Percentiles rank a stretch among this genome's conserved stretches.
These are phyloP conservation scores for Rickenella mellea DNA, from an alignment of 768 basidiomycete genomes.

Conservation along the genomic window DNA sequence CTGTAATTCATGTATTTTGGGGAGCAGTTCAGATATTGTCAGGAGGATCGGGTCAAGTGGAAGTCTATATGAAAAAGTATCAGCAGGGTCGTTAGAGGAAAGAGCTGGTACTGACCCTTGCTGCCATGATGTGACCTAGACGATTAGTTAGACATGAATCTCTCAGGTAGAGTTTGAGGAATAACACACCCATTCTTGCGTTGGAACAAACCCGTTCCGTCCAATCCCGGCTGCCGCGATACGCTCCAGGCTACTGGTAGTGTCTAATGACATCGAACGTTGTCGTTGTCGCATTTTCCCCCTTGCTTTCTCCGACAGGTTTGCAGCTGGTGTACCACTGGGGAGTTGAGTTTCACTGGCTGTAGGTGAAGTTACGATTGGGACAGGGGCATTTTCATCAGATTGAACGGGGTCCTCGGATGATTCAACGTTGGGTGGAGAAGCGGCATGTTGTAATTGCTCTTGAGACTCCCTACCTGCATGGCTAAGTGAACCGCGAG, in stretches of 20 bases:
- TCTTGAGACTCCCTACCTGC: neutral
- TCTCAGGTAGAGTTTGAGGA: neutral
- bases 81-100: slow-evolving; percentile 6
- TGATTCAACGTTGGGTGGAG: neutral
- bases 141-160: neutral
- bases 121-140: slow-evolving; percentile 86
- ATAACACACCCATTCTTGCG: slow-evolving; percentile 89
- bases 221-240: slow-evolving; percentile 66
- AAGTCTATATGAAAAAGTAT: slow-evolving; percentile 36
- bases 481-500: slow-evolving; percentile 19
- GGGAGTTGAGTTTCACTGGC: slow-evolving; percentile 36
- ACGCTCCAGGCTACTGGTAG: slow-evolving; percentile 48
- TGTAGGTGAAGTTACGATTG: slow-evolving; percentile 23
- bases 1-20: slow-evolving; percentile 78
- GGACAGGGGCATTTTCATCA: slow-evolving; percentile 17
- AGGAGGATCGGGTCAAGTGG: slow-evolving; percentile 85
- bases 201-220: slow-evolving; percentile 87
- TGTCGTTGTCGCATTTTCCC: slow-evolving; percentile 84
- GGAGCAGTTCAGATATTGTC: slow-evolving; percentile 79
- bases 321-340: slow-evolving; percentile 14
- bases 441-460: slow-evolving; percentile 8
- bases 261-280: slow-evolving; percentile 42
- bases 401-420: neutral
- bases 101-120: slow-evolving; percentile 59
- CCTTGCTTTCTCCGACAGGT: slow-evolving; percentile 75